Evolutionary conservation across 208 protist species (phyloP), one percentile per base, ranked within the genome.

Genomic region (Trypanosoma lewisi): DNA sequence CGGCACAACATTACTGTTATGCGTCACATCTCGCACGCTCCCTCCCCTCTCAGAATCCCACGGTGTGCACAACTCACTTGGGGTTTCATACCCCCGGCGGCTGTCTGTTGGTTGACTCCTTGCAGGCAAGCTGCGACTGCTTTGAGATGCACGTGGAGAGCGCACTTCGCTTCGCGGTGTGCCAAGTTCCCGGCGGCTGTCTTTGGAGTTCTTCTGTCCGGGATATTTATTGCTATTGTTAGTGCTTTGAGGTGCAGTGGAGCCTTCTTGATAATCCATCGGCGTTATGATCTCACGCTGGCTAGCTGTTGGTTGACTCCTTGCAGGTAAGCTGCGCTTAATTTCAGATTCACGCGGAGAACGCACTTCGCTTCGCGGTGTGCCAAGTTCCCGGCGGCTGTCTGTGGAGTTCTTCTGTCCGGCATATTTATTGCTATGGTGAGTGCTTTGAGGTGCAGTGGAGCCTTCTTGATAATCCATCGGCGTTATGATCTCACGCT

Each of bases 11-110:
- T 0, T 23, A 55, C 7, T 28, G n/a, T 31, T 27, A 54, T 2
- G 60, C 54, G 63, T 19, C 30, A 66, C 28, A 27, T 44, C 52
- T 41, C 34, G 52, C n/a, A 44, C 4, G 28, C n/a, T 58, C 31
- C 16, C 52, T 27, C 16, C 52, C 21, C 9, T 47, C 23, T 5
- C 8, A 23, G 42, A 47, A 14, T n/a, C n/a, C n/a, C n/a, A n/a
- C n/a, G n/a, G n/a, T n/a, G n/a, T n/a, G 16, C 23, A 41, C 2
- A 48, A n/a, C 5, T 37, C 56, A 37, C 56, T 62, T 33, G 39
- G 4, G 11, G 56, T n/a, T 1, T 51, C 41, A 5, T 33, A 4
- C 28, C 39, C 52, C 6, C 34, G 30, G 19, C 27, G 28, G 45
- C 17, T 41, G 14, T 23, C 36, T 14, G 41, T 5, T n/a, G n/a